These are phyloP conservation scores for Kentomonas sorsogonicus DNA, from an alignment of 208 protist species.

Conservation along the genomic window DNA sequence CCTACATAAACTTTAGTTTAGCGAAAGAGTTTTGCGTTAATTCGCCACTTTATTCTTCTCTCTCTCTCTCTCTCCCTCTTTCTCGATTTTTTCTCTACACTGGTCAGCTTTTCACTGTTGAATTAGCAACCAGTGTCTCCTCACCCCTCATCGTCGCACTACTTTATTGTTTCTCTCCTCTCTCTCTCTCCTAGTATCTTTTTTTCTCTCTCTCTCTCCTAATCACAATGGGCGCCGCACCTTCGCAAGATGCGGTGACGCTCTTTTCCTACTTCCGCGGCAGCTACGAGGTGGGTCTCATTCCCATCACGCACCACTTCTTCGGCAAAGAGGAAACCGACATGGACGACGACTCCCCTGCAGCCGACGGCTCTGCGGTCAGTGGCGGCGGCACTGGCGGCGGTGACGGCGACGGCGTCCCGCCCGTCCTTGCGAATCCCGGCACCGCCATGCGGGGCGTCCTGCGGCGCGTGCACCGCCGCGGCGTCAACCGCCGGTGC, in stretches of 20 bases:
- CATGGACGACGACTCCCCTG: slow-evolving; percentile 15
- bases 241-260: slow-evolving; percentile 51
- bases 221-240: slow-evolving; percentile 54
- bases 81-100: slow-evolving; percentile 8
- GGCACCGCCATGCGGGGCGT: no score
- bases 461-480: no score
- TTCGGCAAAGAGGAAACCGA: no score
- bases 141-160: no score
- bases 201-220: background rate
- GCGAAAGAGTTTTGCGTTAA: no score
- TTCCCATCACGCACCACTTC: slow-evolving; percentile 70
- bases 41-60: slow-evolving; percentile 12
- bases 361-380: background rate
- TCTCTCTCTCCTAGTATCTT: slow-evolving; percentile 8
- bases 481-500: slow-evolving; percentile 20
- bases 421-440: background rate
- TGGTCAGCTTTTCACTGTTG: slow-evolving; percentile 1
- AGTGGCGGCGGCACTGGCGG: background rate
- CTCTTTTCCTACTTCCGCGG: slow-evolving; percentile 86
- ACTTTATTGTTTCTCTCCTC: background rate
- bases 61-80: slow-evolving; percentile 2
- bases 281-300: slow-evolving; percentile 80
- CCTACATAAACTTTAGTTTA: no score
- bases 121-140: background rate
- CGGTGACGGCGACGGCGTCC: background rate